phyloP scores from a whole-genome alignment of 2,329 filamentous ascomycete species.

The Geosmithia morbida region DNA sequence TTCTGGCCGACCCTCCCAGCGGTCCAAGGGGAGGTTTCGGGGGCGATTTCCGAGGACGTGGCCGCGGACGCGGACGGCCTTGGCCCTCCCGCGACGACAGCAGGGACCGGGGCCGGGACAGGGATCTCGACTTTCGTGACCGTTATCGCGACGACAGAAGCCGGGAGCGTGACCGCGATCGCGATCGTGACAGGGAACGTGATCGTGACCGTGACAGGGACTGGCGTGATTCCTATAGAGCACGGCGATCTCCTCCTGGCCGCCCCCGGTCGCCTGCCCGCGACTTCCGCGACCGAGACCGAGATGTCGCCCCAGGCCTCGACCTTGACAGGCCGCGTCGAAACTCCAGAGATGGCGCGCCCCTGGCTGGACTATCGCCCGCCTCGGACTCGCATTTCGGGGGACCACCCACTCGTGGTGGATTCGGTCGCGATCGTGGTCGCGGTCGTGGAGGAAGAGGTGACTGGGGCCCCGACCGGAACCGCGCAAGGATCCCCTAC shows the following conservation, averaged over 20 bases:
- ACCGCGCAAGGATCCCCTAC: conserved; percentile 41
- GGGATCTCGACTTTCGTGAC: conserved; percentile 45
- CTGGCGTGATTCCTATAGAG: conserved; percentile 21
- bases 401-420: conserved; percentile 34
- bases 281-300: conserved; percentile 46
- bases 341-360: conserved; percentile 56
- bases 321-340: conserved; percentile 54
- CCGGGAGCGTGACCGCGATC: conserved; percentile 41
- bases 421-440: conserved; percentile 30
- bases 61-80: conserved; percentile 41
- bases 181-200: conserved; percentile 30
- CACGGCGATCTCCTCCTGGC: conserved; percentile 42
- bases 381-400: conserved; percentile 53
- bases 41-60: conserved; percentile 43
- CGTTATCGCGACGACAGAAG: conserved; percentile 45
- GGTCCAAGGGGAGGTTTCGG: conserved; percentile 54
- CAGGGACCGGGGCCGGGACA: conserved; percentile 42
- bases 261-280: conserved; percentile 52
- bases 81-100: conserved; percentile 46
- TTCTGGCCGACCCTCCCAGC: conserved; percentile 55
- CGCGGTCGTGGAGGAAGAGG: conserved; percentile 30
- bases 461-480: conserved; percentile 27
- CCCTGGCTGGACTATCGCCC: conserved; percentile 52
- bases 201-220: conserved; percentile 29
- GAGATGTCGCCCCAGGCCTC: conserved; percentile 44